phyloP scores from a whole-genome alignment of 2,329 filamentous ascomycete species.

The Thermomyces lanuginosus region DNA sequence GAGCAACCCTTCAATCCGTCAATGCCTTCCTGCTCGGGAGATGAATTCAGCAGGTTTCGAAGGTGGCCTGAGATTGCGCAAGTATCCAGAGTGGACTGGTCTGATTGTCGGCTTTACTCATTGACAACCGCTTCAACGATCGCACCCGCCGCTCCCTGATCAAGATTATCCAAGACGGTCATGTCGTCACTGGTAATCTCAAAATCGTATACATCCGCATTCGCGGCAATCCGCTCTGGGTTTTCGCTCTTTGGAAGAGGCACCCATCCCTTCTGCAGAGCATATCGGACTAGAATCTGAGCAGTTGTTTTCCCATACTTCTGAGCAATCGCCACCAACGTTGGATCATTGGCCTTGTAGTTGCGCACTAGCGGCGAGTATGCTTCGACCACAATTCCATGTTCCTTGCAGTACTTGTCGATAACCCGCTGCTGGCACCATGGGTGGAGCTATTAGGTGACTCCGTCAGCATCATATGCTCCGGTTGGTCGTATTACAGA shows the following conservation, averaged over 20 bases:
- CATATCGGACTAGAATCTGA: constrained; percentile 67
- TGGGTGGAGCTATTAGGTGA: constrained; percentile 43
- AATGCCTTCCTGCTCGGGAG: constrained; percentile 69
- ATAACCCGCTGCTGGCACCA: constrained; percentile 51
- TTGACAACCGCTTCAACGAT: constrained; percentile 33
- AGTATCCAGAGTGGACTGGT: no score
- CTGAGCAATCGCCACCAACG: constrained; percentile 46
- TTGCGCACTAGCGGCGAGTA: constrained; percentile 46
- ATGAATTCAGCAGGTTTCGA: no score
- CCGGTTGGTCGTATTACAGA: no score
- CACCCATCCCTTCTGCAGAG: constrained; percentile 60
- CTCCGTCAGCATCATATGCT: constrained; percentile 10
- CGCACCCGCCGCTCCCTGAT: constrained; percentile 33
- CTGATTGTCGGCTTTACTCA: constrained; percentile 16
- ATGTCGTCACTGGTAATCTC: constrained; percentile 42
- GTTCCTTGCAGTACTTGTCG: constrained; percentile 37
- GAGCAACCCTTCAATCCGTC: constrained; percentile 75
- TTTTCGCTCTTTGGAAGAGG: constrained; percentile 61
- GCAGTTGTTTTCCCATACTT: constrained; percentile 60
- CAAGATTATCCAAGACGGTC: constrained; percentile 34
- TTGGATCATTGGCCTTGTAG: constrained; percentile 52
- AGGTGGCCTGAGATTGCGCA: no score
- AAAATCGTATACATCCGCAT: constrained; percentile 47
- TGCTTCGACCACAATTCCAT: constrained; percentile 38
- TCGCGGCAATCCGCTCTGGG: constrained; percentile 48